These are phyloP conservation scores for Colletotrichum graminicola DNA, from an alignment of 2,329 filamentous ascomycete genomes.

Conservation along the genomic window DNA sequence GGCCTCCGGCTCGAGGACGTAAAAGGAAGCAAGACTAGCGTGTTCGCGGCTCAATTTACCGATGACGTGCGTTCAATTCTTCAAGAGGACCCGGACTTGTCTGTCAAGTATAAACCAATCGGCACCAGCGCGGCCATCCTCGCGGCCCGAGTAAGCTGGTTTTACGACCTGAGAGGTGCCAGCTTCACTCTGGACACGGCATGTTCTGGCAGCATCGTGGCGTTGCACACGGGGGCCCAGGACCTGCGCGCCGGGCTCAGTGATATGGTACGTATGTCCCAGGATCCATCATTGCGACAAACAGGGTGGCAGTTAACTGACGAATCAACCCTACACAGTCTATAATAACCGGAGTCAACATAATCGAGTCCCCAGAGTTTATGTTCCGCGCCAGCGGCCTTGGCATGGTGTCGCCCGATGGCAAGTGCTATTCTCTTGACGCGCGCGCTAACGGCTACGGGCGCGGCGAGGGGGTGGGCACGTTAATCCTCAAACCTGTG, in stretches of 20 bases:
- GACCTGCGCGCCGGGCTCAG: constrained; percentile 49
- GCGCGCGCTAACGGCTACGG: constrained; percentile 8
- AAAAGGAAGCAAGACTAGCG: constrained; percentile 54
- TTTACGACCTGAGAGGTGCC: constrained; percentile 47
- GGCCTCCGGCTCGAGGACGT: constrained; percentile 50
- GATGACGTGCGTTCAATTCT: constrained; percentile 45
- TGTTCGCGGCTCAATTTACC: constrained; percentile 64
- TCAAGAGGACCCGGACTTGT: constrained; percentile 59
- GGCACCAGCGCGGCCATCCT: constrained; percentile 46
- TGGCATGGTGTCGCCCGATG: constrained; percentile 6
- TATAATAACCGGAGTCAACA: constrained; percentile 43
- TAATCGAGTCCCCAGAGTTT: constrained; percentile 42
- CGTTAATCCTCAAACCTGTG: constrained; percentile 61
- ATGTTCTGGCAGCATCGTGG: constrained; percentile 50
- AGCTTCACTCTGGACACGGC: constrained; percentile 52
- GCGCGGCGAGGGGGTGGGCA: constrained; percentile 37
- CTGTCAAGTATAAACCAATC: constrained; percentile 49
- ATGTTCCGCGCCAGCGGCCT: constrained; percentile 45
- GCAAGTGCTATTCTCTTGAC: constrained; percentile 6
- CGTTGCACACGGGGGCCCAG: constrained; percentile 49
- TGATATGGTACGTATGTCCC: constrained; percentile 41
- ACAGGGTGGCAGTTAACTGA: not conserved
- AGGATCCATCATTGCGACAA: not conserved
- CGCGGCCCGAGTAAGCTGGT: constrained; percentile 36
- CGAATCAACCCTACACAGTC: constrained; percentile 19